These are phyloP conservation scores for Haplographium delicatum DNA, from an alignment of 495 filamentous ascomycete genomes.

Conservation along the genomic window DNA sequence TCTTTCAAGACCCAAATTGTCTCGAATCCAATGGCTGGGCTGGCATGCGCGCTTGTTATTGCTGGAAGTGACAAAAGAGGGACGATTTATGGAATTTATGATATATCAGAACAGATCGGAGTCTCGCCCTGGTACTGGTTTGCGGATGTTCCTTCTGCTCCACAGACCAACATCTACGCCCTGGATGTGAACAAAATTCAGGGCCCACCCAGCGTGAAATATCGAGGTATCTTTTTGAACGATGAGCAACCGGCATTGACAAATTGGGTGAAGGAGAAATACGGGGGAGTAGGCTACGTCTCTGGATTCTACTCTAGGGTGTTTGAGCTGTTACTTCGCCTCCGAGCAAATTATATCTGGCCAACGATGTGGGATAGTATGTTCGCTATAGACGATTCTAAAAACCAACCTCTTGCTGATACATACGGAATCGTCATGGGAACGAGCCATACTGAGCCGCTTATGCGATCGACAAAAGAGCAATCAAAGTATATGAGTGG, in stretches of 20 bases:
- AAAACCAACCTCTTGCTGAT: slow-evolving; percentile 62
- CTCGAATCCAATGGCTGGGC: slow-evolving; percentile 50
- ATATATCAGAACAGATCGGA: slow-evolving; percentile 68
- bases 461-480: slow-evolving; percentile 68
- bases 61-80: slow-evolving; percentile 63
- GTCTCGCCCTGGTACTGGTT: slow-evolving; percentile 75
- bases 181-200: slow-evolving; percentile 48
- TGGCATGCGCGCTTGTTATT: slow-evolving; percentile 58
- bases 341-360: slow-evolving; percentile 71
- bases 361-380: slow-evolving; percentile 65
- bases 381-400: slow-evolving; percentile 63
- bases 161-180: slow-evolving; percentile 51
- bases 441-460: slow-evolving; percentile 67
- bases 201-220: slow-evolving; percentile 61
- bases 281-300: slow-evolving; percentile 52
- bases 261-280: slow-evolving; percentile 56
- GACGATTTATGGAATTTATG: slow-evolving; percentile 68
- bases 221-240: slow-evolving; percentile 73
- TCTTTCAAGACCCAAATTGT: slow-evolving; percentile 58
- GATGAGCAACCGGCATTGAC: slow-evolving; percentile 68
- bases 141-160: slow-evolving; percentile 57
- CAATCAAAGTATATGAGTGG: slow-evolving; percentile 40
- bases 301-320: slow-evolving; percentile 59
- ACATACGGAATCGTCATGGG: slow-evolving; percentile 68
- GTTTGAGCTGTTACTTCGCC: slow-evolving; percentile 64